Base-by-base conservation (phyloP, 306 rosid genomes). In the Castanea sativa region DNA sequence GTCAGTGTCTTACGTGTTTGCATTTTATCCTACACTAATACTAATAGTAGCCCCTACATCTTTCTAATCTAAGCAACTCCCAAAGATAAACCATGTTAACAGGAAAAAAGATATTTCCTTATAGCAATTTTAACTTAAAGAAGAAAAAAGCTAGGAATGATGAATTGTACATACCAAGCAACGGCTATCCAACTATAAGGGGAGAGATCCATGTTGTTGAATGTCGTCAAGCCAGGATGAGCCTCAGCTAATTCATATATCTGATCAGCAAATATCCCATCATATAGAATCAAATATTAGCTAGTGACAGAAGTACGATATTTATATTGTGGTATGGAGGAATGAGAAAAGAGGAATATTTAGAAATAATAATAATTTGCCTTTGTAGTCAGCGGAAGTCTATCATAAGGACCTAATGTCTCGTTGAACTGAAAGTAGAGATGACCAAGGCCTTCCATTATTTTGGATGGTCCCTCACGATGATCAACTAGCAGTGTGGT, bases 121-220 rank as follows among this genome's bases (percentile, higher is more conserved):
- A 49, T 0, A 49, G 15, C 5, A 49, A 49, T 49, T 38, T 38
- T 38, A 38, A 38, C 45, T 38, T 38, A 38, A 38, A 49, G 5
- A 49, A 49, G 1, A 49, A 49, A 12, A 49, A 2, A 3, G 19
- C 7, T 14, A 29, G 21, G 30, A 58, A n/a, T 2, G 52, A 16
- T 5, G 57, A 38, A 32, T 23, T 55, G 16, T 4, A 76, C 80
- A 49, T 75, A 81, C 84, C 84, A 81, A 69, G 84, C 80, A 41
- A 81, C 64, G 23, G 76, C 79, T 13, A 81, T 75, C 84, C 84
- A 81, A 71, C 84, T 81, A 51, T 32, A 69, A 32, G 76, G 80
- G 75, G 80, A 75, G 63, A 75, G 73, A 53, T 81, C 73, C 55
- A 56, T 9, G 80, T 76, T 81, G 7, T 69, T 38, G 60, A 75